Base-by-base conservation (phyloP, 345 rosid species). In the Populus alba region DNA sequence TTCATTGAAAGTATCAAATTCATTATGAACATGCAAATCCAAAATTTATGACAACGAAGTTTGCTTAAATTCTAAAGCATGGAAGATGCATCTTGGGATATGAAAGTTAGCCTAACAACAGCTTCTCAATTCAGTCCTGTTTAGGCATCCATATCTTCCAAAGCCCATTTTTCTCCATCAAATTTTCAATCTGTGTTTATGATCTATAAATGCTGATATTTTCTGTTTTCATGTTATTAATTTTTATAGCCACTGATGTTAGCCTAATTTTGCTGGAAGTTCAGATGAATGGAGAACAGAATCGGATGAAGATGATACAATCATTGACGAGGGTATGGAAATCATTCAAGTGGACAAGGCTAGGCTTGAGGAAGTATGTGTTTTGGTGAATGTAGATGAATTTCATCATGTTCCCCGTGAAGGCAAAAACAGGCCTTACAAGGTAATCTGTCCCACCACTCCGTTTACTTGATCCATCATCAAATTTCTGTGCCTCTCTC, bases 281-380 rank as follows among this genome's bases (percentile, higher is more conserved):
- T 66, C 81, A 15, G 22, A 79, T 78, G 81, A 77, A 61, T 63
- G 31, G 55, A 71, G 10, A 27, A 49, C 16, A 67, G 78, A 77
- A 55, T 12, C 73, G 10, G 35, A 59, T 20, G 78, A 74, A 71
- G 70, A 75, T 55, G 83, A 31, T 68, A 68, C 71, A 75, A 73
- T 55, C 78, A n/a, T 78, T 53, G 77, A 70, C 15, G 74, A 79
- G 71, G 87, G 72, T 18, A 22, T 57, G 57, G 84, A 81, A 83
- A 68, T 74, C 71, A 71, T 85, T 31, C 81, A 85, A 20, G 59
- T 76, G 57, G 80, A 79, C 76, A 78, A 76, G 78, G 73, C 69
- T 59, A 78, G 82, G 73, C 87, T 88, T 39, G 96, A 91, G 72
- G 95, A 91, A 82, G 86, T 88, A 41, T 94, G 97, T 83, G 78